Base-by-base conservation (phyloP, 768 basidiomycete genomes). In the Agaricus sinodeliciosus region DNA sequence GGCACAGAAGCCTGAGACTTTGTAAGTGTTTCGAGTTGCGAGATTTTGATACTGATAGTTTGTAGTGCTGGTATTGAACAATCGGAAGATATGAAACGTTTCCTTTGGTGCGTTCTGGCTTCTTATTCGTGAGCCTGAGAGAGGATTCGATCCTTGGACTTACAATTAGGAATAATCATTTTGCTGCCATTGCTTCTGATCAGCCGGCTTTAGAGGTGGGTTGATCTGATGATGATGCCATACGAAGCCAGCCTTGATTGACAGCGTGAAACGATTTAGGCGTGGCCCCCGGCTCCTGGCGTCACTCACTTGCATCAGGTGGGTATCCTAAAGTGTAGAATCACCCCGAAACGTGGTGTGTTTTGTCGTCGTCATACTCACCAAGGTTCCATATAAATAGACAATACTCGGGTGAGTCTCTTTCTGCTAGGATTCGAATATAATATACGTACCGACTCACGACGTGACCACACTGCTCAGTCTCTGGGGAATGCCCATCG, bases 401-500 rank as follows among this genome's bases (percentile, higher is more conserved):
- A 84, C 84, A 16, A 65, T 84, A 48, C 65, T 85, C 13, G 79
- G 76, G 81, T 84, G 60, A 61, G 80, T 22, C 22, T 22, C 22
- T 22, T 3, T 1, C 3, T 67, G 18, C 15, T 22, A 26, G 31
- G 7, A 31, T 4, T 28, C 34, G 22, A 15, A 35, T 18, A 3
- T 28, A 25, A 6, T 31, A 31, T 5, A 8, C 7, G 7, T 31
- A 11, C 31, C 6, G 31, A 31, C 6, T 31, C 31, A 11, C 15
- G 16, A n/a, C n/a, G n/a, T n/a, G n/a, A n/a, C n/a, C n/a, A n/a
- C n/a, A n/a, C n/a, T n/a, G n/a, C n/a, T 3, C 46, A 84, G 84
- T 5, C 65, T 85, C 12, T 86, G 82, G 79, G 85, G 85, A 3
- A 85, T 87, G 82, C 84, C 84, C 25, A 80, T 87, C 48, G 85